phyloP scores from a whole-genome alignment of 2,329 filamentous ascomycete genomes.

The Penicillium fuscoglaucum region DNA sequence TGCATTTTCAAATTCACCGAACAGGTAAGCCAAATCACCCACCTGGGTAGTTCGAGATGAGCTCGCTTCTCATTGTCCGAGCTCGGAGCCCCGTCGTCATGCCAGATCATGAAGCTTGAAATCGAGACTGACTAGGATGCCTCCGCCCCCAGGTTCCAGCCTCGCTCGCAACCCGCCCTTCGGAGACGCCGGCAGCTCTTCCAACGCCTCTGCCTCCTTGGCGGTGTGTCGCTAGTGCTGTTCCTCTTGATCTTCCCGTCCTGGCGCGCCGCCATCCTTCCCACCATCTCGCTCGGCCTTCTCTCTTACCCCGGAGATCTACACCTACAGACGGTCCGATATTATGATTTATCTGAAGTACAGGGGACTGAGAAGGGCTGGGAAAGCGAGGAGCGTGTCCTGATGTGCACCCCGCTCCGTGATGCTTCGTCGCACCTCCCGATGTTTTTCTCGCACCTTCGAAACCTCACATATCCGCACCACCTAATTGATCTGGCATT shows the following conservation, averaged over 20 bases:
- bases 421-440: slow-evolving; percentile 88
- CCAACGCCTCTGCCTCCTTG: slow-evolving; percentile 62
- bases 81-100: background rate
- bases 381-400: slow-evolving; percentile 93
- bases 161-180: slow-evolving; percentile 71
- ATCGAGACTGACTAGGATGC: slow-evolving; percentile 10
- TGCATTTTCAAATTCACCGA: slow-evolving; percentile 84
- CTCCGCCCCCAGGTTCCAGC: slow-evolving; percentile 67
- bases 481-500: slow-evolving; percentile 95
- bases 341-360: slow-evolving; percentile 91
- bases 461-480: slow-evolving; percentile 96
- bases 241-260: slow-evolving; percentile 75
- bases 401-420: slow-evolving; percentile 89
- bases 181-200: slow-evolving; percentile 73
- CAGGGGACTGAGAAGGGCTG: slow-evolving; percentile 89
- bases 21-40: slow-evolving; percentile 62
- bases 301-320: slow-evolving; percentile 67
- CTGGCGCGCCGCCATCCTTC: slow-evolving; percentile 63
- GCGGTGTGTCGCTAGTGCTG: slow-evolving; percentile 59
- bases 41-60: background rate
- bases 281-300: slow-evolving; percentile 67
- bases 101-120: slow-evolving; percentile 2
- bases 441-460: slow-evolving; percentile 98
- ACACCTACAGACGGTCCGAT: slow-evolving; percentile 90
- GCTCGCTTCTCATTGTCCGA: background rate